phyloP scores from a whole-genome alignment of 306 rosid species.

The Morella rubra region DNA sequence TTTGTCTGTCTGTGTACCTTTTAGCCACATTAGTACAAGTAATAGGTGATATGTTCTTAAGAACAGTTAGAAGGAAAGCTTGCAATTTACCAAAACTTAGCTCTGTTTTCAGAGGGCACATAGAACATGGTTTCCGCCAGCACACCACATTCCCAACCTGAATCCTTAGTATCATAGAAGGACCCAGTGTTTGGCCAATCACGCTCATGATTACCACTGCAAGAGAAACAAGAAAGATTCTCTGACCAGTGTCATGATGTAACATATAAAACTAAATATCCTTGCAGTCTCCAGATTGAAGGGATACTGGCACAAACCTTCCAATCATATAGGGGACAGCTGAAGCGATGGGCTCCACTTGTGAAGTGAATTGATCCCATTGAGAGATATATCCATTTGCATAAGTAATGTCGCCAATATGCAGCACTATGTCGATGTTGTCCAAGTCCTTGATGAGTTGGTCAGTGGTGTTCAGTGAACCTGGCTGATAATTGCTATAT shows the following conservation, averaged over 20 bases:
- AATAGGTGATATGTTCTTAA: slow-evolving; percentile 11
- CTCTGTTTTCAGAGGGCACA: slow-evolving; percentile 89
- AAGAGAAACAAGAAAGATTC: slow-evolving; percentile 18
- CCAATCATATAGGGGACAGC: slow-evolving; percentile 81
- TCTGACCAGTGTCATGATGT: background rate
- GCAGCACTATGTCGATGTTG: slow-evolving; percentile 80
- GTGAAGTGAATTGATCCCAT: slow-evolving; percentile 97
- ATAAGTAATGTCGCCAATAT: slow-evolving; percentile 84
- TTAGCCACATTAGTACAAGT: background rate
- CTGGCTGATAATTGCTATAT: slow-evolving; percentile 81
- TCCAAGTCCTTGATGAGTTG: slow-evolving; percentile 68
- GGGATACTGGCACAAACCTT: slow-evolving; percentile 52
- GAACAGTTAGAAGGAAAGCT: slow-evolving; percentile 6
- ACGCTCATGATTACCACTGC: slow-evolving; percentile 94
- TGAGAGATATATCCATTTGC: slow-evolving; percentile 92
- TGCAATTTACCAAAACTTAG: slow-evolving; percentile 69
- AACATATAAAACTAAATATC: slow-evolving; percentile 4
- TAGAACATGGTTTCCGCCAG: slow-evolving; percentile 84
- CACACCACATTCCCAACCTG: slow-evolving; percentile 98
- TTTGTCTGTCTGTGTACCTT: background rate
- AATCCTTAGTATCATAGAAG: slow-evolving; percentile 64
- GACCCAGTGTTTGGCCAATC: slow-evolving; percentile 89
- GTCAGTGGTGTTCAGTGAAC: slow-evolving; percentile 82
- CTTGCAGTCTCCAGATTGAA: background rate
- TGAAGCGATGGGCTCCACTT: slow-evolving; percentile 92